phyloP scores from a whole-genome alignment of 192 early-diverging fungal species.

The Gaertneriomyces sp. region DNA sequence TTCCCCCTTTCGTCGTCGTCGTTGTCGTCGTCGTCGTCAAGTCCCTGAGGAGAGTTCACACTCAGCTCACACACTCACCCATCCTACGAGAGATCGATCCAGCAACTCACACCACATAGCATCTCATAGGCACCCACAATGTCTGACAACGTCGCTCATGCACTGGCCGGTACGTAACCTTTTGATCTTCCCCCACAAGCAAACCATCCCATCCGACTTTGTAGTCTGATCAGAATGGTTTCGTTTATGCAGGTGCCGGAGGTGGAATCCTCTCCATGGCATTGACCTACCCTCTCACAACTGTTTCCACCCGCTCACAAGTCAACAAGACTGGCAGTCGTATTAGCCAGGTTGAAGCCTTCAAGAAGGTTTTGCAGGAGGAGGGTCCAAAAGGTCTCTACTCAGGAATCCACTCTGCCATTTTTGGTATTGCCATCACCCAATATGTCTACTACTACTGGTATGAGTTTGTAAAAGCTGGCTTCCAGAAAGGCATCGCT shows the following conservation, averaged over 20 bases:
- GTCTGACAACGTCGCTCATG: constrained; percentile 63
- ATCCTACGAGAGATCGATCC: not conserved
- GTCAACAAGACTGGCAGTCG: constrained; percentile 48
- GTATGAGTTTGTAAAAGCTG: constrained; percentile 84
- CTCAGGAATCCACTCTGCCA: constrained; percentile 88
- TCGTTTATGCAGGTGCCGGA: constrained; percentile 33
- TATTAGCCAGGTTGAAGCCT: constrained; percentile 77
- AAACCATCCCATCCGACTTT: not conserved
- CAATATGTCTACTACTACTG: constrained; percentile 73
- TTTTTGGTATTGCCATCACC: constrained; percentile 95
- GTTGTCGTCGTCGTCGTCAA: no score
- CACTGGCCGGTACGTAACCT: constrained; percentile 50
- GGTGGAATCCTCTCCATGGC: constrained; percentile 76
- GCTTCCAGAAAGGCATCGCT: constrained; percentile 66
- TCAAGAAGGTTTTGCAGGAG: constrained; percentile 81
- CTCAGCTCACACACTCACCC: no score
- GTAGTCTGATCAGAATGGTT: not conserved
- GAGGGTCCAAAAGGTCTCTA: constrained; percentile 90
- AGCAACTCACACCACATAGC: not conserved
- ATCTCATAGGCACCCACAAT: constrained; percentile 16
- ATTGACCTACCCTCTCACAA: constrained; percentile 80
- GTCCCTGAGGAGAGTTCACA: no score
- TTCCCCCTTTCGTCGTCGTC: no score
- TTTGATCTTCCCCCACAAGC: not conserved
- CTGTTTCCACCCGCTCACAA: constrained; percentile 47